phyloP scores from a whole-genome alignment of 176 grass and related monocot species.

The Phyllostachys edulis region DNA sequence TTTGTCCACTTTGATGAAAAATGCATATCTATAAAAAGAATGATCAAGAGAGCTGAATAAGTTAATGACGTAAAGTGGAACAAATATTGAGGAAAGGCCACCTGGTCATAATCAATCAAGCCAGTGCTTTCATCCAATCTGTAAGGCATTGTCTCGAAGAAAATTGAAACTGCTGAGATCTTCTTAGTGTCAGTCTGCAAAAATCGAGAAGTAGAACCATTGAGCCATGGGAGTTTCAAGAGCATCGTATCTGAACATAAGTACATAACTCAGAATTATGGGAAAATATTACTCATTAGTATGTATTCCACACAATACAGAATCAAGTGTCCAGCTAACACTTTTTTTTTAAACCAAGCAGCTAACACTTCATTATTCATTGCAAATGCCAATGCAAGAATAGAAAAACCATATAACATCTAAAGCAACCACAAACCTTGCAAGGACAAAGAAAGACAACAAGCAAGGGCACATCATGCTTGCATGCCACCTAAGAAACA shows the following conservation, averaged over 20 bases:
- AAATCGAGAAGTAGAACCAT: slow-evolving; percentile 32
- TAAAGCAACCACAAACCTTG: slow-evolving; percentile 4
- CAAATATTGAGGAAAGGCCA: slow-evolving; percentile 17
- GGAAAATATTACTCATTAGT: background rate
- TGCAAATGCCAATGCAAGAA: slow-evolving; percentile 10
- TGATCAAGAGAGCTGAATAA: background rate
- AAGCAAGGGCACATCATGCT: slow-evolving; percentile 21
- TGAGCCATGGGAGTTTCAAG: slow-evolving; percentile 29
- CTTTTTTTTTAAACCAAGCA: background rate
- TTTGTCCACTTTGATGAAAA: background rate
- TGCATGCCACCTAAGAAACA: slow-evolving; percentile 3
- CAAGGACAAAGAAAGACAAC: slow-evolving; percentile 2
- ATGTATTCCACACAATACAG: background rate
- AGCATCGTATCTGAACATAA: slow-evolving; percentile 8
- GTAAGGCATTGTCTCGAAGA: slow-evolving; percentile 99
- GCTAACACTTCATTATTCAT: slow-evolving; percentile 11
- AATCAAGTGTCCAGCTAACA: slow-evolving; percentile 14
- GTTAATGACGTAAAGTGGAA: slow-evolving; percentile 3
- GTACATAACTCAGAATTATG: slow-evolving; percentile 14
- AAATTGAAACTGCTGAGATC: slow-evolving; percentile 96
- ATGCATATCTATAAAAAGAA: background rate
- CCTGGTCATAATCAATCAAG: slow-evolving; percentile 99
- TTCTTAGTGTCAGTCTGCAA: slow-evolving; percentile 99
- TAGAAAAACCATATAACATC: slow-evolving; percentile 7
- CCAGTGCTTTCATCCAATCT: slow-evolving; percentile 96